Conservation (phyloP, 148 eudicot species). For the Camellia japonica region DNA sequence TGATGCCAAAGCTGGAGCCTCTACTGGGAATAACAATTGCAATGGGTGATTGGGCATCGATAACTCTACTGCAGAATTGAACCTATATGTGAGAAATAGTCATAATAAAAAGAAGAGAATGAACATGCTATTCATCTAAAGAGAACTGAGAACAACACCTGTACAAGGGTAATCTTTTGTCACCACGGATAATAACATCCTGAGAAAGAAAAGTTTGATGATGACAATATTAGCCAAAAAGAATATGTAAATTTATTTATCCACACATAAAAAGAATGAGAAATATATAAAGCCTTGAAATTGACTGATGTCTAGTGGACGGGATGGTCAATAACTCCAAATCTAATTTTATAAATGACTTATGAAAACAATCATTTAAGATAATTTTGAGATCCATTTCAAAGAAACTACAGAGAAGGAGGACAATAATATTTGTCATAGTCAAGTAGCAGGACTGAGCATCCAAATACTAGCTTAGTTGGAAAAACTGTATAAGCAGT, state of each 20-base stretch:
- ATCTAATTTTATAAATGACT: too few relatives aligned
- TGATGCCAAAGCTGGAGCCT: slow-evolving; percentile 34
- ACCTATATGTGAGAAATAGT: slow-evolving; percentile 23
- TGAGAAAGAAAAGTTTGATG: slow-evolving; percentile 23
- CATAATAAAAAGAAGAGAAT: slow-evolving; percentile 8
- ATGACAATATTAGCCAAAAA: background rate
- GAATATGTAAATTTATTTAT: background rate
- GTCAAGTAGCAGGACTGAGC: background rate
- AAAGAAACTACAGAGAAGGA: too few relatives aligned
- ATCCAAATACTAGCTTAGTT: background rate
- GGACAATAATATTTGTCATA: background rate
- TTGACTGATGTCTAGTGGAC: background rate
- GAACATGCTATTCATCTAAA: slow-evolving; percentile 13
- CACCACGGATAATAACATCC: slow-evolving; percentile 86
- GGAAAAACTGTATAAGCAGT: background rate
- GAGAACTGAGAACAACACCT: slow-evolving; percentile 36
- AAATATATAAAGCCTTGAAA: background rate
- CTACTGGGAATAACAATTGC: slow-evolving; percentile 66
- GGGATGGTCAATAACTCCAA: background rate
- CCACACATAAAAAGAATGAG: background rate
- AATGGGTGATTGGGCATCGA: slow-evolving; percentile 83
- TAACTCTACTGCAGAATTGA: slow-evolving; percentile 60
- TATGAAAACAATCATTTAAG: too few relatives aligned
- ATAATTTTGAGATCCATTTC: too few relatives aligned
- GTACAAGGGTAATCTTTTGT: slow-evolving; percentile 78